Conservation (phyloP, 2,329 filamentous ascomycete species). For the Alternaria viburni region DNA sequence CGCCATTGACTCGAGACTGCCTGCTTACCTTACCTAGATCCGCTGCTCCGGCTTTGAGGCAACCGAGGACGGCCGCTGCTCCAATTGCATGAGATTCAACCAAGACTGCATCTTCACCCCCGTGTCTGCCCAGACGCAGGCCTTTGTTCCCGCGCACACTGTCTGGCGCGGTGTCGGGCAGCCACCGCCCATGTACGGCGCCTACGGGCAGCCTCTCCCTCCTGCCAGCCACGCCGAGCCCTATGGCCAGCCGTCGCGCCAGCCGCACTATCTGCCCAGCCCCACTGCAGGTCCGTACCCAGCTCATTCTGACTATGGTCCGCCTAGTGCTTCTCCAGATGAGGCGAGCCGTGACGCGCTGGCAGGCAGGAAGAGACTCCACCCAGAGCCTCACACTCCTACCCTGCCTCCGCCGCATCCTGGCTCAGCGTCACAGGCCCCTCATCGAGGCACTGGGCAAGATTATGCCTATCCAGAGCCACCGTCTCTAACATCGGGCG, state of each 20-base stretch:
- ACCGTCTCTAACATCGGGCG: conserved; percentile 52
- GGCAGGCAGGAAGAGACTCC: conserved; percentile 54
- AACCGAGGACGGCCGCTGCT: conserved; percentile 73
- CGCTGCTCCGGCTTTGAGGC: conserved; percentile 77
- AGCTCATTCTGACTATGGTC: conserved; percentile 43
- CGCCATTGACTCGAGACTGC: not conserved
- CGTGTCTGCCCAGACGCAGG: conserved; percentile 75
- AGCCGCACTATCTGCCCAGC: conserved; percentile 53
- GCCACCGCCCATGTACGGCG: conserved; percentile 59
- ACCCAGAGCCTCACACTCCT: conserved; percentile 58
- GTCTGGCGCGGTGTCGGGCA: conserved; percentile 59
- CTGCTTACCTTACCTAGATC: conserved; percentile 60
- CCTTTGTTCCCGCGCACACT: conserved; percentile 75
- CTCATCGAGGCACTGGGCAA: conserved; percentile 42
- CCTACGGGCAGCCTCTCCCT: conserved; percentile 58
- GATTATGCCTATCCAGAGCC: conserved; percentile 54
- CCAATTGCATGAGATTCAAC: conserved; percentile 75
- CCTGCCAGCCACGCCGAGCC: conserved; percentile 43
- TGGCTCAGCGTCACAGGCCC: conserved; percentile 51
- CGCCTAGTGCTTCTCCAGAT: conserved; percentile 45
- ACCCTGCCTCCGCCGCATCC: conserved; percentile 57
- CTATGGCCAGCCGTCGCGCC: conserved; percentile 48
- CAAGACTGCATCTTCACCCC: conserved; percentile 81
- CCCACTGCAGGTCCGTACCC: conserved; percentile 54
- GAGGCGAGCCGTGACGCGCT: conserved; percentile 47